Evolutionary conservation across 352 stramenopile species (phyloP).

Genomic region (Phytopythium helicoides): DNA sequence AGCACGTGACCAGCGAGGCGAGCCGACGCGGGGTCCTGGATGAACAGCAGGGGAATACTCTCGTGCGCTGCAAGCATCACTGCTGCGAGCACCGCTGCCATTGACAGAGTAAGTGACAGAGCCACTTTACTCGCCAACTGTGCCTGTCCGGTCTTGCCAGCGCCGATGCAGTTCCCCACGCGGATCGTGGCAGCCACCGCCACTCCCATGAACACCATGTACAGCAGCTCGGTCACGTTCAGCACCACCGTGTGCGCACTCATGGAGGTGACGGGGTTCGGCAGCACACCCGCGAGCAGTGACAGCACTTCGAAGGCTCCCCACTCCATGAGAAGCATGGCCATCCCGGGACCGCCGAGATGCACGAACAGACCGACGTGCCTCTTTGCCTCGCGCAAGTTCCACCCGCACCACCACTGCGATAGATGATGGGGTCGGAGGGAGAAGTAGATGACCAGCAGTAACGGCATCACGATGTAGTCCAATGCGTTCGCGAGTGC

Average conservation of each 20-base stretch:
- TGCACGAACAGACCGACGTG: constrained; percentile 45
- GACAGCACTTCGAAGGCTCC: constrained; percentile 68
- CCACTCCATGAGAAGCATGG: constrained; percentile 69
- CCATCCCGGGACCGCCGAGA: constrained; percentile 41
- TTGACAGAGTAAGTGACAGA: constrained; percentile 25
- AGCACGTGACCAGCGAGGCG: constrained; percentile 32
- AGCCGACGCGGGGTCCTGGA: constrained; percentile 43
- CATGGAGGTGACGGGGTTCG: constrained; percentile 41
- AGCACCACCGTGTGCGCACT: constrained; percentile 61
- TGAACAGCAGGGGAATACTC: constrained; percentile 30
- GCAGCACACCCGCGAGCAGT: constrained; percentile 45
- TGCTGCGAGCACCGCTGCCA: constrained; percentile 23
- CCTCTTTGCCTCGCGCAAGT: constrained; percentile 21
- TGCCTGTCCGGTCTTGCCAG: constrained; percentile 38
- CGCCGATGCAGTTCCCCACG: constrained; percentile 57
- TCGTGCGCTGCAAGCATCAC: constrained; percentile 17
- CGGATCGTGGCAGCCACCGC: constrained; percentile 52
- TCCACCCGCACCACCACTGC: constrained; percentile 49
- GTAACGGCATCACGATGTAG: constrained; percentile 40
- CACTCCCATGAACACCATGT: constrained; percentile 67
- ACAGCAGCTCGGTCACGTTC: constrained; percentile 57
- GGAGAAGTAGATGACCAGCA: constrained; percentile 56
- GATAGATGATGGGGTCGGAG: constrained; percentile 25
- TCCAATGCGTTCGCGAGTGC: constrained; percentile 59
- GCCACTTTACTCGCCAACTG: constrained; percentile 33